These are phyloP conservation scores for Zizania palustris DNA, from an alignment of 202 grass and related monocot genomes.

Conservation along the genomic window DNA sequence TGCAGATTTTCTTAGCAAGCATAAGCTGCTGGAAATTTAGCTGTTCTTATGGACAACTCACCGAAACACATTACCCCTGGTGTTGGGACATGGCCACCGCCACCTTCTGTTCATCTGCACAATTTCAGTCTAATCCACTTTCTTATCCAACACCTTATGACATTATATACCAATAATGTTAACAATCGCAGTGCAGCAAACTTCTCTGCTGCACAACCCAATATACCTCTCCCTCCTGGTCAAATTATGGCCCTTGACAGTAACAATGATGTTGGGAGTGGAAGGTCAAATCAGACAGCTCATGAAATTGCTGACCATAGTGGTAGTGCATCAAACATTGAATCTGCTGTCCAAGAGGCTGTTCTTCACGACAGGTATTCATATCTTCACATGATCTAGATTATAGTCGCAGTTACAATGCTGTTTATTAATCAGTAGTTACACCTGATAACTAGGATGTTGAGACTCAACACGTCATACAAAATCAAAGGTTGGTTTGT, in stretches of 20 bases:
- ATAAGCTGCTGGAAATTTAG: constrained; percentile 20
- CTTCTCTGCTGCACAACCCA: constrained; percentile 36
- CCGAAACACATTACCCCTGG: constrained; percentile 65
- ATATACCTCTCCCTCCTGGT: constrained; percentile 3
- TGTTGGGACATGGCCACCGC: constrained; percentile 42
- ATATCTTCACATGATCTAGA: constrained; percentile 35
- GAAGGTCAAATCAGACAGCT: constrained; percentile 28
- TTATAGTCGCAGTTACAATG: constrained; percentile 28
- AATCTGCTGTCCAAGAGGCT: constrained; percentile 75
- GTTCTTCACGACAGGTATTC: constrained; percentile 83
- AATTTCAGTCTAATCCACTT: constrained; percentile 29
- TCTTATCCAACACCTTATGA: constrained; percentile 39
- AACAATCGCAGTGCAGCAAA: constrained; percentile 25
- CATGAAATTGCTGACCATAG: neutral
- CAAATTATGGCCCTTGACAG: constrained; percentile 15
- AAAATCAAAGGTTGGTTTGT: constrained; percentile 72
- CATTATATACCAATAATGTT: constrained; percentile 12
- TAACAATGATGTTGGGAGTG: constrained; percentile 8
- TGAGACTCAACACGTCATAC: constrained; percentile 80
- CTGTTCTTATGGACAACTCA: constrained; percentile 45
- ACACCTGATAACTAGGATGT: constrained; percentile 73
- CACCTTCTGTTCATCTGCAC: constrained; percentile 35
- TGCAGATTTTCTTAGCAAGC: constrained; percentile 27
- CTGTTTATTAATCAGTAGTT: constrained; percentile 43
- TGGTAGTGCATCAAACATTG: constrained; percentile 48